Conservation (phyloP, 441 rosid genomes). For the Melastoma candidum region DNA sequence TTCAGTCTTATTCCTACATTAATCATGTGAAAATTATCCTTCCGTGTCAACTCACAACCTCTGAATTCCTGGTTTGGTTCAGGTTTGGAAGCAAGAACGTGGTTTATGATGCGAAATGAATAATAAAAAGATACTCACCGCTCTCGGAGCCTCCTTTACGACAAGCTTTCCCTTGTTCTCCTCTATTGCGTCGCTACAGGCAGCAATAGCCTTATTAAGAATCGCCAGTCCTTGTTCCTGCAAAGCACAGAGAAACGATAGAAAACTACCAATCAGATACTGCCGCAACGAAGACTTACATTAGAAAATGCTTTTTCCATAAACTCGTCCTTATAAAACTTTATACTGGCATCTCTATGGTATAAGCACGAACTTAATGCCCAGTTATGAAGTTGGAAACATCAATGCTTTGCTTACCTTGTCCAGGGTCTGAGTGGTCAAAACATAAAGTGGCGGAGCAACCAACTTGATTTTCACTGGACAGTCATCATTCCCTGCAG, state of each 20-base stretch:
- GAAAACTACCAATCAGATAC: too few species aligned
- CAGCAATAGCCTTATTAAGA: constrained; percentile 63
- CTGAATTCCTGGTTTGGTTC: too few species aligned
- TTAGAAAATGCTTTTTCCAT: too few species aligned
- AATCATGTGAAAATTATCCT: too few species aligned
- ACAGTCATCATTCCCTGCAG: constrained; percentile 41
- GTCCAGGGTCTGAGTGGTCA: constrained; percentile 95
- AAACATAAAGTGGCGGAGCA: constrained; percentile 96
- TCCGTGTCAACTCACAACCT: too few species aligned
- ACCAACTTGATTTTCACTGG: constrained; percentile 63
- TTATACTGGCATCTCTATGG: too few species aligned
- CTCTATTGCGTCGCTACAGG: constrained; percentile 72
- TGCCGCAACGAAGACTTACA: too few species aligned
- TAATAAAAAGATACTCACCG: constrained; percentile 39
- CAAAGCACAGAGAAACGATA: background rate
- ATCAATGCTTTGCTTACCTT: constrained; percentile 39
- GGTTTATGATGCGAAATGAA: background rate
- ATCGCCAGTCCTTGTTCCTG: constrained; percentile 92
- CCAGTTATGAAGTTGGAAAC: too few species aligned
- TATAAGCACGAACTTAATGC: too few species aligned
- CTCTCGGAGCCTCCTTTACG: constrained; percentile 87
- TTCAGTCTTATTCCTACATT: too few species aligned
- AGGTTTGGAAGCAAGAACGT: background rate
- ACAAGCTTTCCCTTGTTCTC: constrained; percentile 75
- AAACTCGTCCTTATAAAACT: too few species aligned